phyloP scores from a whole-genome alignment of 2,329 filamentous ascomycete species.

The Coniochaeta sp. region DNA sequence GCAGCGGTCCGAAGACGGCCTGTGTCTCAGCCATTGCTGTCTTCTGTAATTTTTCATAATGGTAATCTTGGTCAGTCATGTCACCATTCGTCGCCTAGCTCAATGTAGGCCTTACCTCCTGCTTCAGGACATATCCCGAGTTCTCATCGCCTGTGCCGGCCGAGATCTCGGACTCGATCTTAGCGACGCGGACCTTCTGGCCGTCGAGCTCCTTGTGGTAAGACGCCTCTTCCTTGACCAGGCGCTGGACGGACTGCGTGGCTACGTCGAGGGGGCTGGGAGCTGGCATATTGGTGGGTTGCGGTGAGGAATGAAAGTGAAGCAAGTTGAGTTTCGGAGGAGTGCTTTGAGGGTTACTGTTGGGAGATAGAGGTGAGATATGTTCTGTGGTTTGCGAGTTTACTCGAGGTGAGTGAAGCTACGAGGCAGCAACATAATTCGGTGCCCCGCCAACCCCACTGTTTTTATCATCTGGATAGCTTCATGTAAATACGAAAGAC shows the following conservation, averaged over 20 bases:
- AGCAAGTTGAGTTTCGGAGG: neutral
- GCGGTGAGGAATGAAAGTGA: neutral
- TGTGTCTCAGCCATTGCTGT: conserved; percentile 82
- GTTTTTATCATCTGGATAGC: neutral
- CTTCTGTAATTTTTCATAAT: conserved; percentile 46
- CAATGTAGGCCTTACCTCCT: conserved; percentile 77
- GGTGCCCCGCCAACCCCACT: neutral
- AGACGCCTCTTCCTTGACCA: conserved; percentile 85
- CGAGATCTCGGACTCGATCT: conserved; percentile 55
- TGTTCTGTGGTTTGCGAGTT: neutral
- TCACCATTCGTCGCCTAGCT: too few relatives aligned
- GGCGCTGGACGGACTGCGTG: conserved; percentile 69
- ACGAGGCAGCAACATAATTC: neutral
- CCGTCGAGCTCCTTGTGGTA: conserved; percentile 80
- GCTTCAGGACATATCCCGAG: conserved; percentile 69
- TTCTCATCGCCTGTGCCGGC: conserved; percentile 60
- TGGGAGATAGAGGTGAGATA: neutral
- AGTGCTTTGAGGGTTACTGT: neutral
- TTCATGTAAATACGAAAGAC: neutral
- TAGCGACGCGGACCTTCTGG: conserved; percentile 65
- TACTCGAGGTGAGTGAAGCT: neutral
- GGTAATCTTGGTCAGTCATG: neutral
- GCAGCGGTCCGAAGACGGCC: conserved; percentile 68
- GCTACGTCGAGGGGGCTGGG: conserved; percentile 72
- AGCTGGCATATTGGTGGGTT: conserved; percentile 54